Percentiles rank a stretch among this genome's conserved stretches.
Evolutionary conservation across 208 protist genomes (phyloP).

Genomic region (Balamuthia mandrillaris): DNA sequence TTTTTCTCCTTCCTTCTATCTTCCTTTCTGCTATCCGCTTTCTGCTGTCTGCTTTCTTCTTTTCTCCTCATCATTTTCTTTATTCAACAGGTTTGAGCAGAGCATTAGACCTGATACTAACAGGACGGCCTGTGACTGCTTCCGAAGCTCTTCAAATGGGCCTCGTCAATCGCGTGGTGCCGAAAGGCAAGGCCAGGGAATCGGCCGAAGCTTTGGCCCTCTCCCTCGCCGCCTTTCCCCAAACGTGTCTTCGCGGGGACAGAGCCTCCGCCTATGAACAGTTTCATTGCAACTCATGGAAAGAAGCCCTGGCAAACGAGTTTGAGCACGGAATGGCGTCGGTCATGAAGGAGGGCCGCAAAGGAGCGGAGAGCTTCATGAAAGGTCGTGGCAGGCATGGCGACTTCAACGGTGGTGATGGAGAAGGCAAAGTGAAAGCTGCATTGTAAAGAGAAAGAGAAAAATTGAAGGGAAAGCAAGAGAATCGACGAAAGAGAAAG

Average conservation of each 20-base stretch:
- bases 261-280: not conserved
- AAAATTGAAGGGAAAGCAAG: too few relatives aligned
- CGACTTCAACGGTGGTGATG: too few relatives aligned
- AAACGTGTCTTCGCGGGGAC: not conserved
- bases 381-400: too few relatives aligned
- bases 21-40: too few relatives aligned
- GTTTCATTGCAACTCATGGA: not conserved
- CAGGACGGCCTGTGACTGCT: not conserved
- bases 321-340: not conserved
- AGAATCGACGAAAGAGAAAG: too few relatives aligned
- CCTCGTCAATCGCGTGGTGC: not conserved
- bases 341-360: not conserved
- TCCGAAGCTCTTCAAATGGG: not conserved
- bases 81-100: too few relatives aligned
- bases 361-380: not conserved
- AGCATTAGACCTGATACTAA: too few relatives aligned
- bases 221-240: not conserved
- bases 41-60: too few relatives aligned
- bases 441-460: too few relatives aligned
- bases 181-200: not conserved
- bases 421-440: too few relatives aligned
- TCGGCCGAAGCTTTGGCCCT: not conserved
- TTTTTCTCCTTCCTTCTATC: too few relatives aligned
- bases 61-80: too few relatives aligned
- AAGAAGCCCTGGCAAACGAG: not conserved